Base-by-base conservation (phyloP, 23 red algal genomes). In the Gracilaria caudata region DNA sequence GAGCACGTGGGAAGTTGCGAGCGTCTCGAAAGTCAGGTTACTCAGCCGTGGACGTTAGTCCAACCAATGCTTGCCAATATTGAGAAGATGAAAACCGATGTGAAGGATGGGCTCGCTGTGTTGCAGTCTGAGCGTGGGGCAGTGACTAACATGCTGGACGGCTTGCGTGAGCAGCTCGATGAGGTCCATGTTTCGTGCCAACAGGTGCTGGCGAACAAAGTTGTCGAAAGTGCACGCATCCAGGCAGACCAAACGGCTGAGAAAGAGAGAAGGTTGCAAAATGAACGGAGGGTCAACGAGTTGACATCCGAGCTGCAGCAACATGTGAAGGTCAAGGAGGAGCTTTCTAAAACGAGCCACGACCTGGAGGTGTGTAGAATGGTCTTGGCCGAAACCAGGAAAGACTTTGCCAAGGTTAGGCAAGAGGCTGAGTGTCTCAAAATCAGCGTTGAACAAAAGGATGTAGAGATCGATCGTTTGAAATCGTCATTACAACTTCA, bases 361-460 rank as follows among this genome's bases (percentile, higher is more conserved):
- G 43, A 75, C n/a, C 19, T 75, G 33, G 43, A 75, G 24, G 37
- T 49, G 3, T 75, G 37, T 40, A 49, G 43, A 36, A 75, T 21
- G 21, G 37, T 75, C 3, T n/a, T 75, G 10, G 24, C 37, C 8
- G 40, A 75, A 29, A 47, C 70, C 19, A 46, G 43, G 40, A 75
- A 49, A 14, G 70, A 75, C 21, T 75, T 46, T 25, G 70, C 43
- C 1, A 46, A 75, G 37, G 12, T 12, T 33, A 46, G 21, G 70
- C n/a, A 46, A 36, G n/a, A 46, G 12, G 25, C 4, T 1, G 70
- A 75, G 40, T 46, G 70, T 47, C 70, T 75, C 4, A 75, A 47
- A 30, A 75, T 75, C 25, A 47, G 4, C 19, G 16, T 75, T 29
- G 70, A 75, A 47, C 39, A 25, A 13, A 75, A 47, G 37, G 70